Evolutionary conservation across 23 red algal genomes (phyloP).

Genomic region (Gracilaria vermiculophylla): DNA sequence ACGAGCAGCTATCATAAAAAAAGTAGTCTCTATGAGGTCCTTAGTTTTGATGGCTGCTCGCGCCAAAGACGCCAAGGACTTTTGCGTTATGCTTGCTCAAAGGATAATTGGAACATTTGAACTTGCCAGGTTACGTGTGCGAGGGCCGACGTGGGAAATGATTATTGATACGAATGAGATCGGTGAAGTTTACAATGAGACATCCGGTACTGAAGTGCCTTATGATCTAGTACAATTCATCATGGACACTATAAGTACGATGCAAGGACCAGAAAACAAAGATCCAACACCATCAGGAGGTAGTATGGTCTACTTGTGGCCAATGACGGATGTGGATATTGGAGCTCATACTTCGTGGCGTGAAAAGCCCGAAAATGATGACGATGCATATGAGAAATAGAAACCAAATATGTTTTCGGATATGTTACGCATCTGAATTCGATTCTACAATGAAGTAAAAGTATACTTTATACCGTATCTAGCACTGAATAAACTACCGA

Average conservation of each 20-base stretch:
- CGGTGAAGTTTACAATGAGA: background rate
- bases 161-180: background rate
- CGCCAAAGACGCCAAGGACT: background rate
- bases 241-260: background rate
- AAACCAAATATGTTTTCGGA: too few relatives aligned
- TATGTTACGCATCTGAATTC: too few relatives aligned
- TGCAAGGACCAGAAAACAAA: background rate
- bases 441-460: too few relatives aligned
- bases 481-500: too few relatives aligned
- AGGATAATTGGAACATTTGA: constrained; percentile 15
- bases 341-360: too few relatives aligned
- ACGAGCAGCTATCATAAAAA: background rate
- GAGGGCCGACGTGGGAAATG: background rate
- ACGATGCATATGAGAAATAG: too few relatives aligned
- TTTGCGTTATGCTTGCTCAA: background rate
- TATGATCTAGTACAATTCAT: background rate
- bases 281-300: background rate
- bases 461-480: too few relatives aligned
- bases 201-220: background rate
- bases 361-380: too few relatives aligned
- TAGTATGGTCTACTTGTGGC: constrained; percentile 23
- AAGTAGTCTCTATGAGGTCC: background rate
- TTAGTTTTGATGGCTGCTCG: background rate
- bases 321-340: too few relatives aligned
- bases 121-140: background rate